These are phyloP conservation scores for Cyberlindnera euphorbiae DNA, from an alignment of 805 yeast species.

Conservation along the genomic window DNA sequence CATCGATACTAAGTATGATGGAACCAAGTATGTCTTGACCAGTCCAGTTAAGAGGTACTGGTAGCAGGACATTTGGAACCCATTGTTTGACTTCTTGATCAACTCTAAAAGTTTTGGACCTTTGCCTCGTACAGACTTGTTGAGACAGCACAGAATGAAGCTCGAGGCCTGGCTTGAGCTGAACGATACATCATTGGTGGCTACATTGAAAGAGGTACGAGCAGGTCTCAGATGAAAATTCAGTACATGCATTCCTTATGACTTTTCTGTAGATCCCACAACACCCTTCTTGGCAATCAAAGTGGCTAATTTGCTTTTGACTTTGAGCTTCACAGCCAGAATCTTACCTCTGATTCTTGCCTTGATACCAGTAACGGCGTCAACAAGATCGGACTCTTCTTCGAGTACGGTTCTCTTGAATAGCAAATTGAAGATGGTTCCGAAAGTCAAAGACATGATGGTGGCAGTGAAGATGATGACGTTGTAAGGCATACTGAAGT, in stretches of 20 bases:
- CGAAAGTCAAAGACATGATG: slow-evolving; percentile 87
- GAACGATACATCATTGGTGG: slow-evolving; percentile 23
- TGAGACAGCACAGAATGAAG: slow-evolving; percentile 31
- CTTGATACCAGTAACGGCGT: slow-evolving; percentile 16
- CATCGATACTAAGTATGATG: slow-evolving; percentile 40
- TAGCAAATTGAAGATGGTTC: slow-evolving; percentile 74
- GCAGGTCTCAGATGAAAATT: slow-evolving; percentile 19
- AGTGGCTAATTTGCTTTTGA: not conserved
- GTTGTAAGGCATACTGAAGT: slow-evolving; percentile 97
- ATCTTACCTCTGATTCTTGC: slow-evolving; percentile 6
- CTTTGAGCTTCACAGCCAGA: slow-evolving; percentile 1
- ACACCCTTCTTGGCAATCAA: not conserved
- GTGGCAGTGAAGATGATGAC: slow-evolving; percentile 93
- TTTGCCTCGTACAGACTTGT: slow-evolving; percentile 37
- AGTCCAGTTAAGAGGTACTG: slow-evolving; percentile 64
- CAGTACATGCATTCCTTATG: not conserved
- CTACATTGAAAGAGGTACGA: slow-evolving; percentile 34
- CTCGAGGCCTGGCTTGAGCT: slow-evolving; percentile 39
- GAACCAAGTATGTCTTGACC: slow-evolving; percentile 32
- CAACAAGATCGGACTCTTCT: slow-evolving; percentile 41
- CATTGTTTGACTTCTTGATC: slow-evolving; percentile 56
- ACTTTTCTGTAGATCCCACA: not conserved
- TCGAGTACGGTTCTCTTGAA: slow-evolving; percentile 72
- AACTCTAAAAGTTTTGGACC: slow-evolving; percentile 44
- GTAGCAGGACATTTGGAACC: slow-evolving; percentile 68